Evolutionary conservation across 2,329 filamentous ascomycete genomes (phyloP), one percentile per base, ranked within the genome.

Genomic region (Pyrenophora seminiperda): DNA sequence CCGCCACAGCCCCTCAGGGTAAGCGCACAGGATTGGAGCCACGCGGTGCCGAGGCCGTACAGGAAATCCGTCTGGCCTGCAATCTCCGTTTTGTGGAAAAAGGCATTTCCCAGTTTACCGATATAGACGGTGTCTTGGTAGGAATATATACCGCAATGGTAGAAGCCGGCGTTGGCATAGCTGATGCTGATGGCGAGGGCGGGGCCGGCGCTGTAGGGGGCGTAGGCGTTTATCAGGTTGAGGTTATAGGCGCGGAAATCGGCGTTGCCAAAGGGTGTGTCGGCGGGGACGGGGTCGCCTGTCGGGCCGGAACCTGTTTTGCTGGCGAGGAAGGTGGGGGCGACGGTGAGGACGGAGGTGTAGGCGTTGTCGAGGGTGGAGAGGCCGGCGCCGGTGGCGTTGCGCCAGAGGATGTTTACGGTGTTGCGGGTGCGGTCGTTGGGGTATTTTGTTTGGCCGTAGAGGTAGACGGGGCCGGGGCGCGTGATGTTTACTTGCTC

Each of bases 61-160:
- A 88, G 73, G 71, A 88, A 88, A 59, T 89, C 86, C 0, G 84
- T 87, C 63, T 88, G 77, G 0, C 86, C 86, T 0, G 83, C 85
- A 4, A 88, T 77, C 29, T 83, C 78, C 44, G 74, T 79, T 29
- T 80, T 75, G 65, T 84, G 79, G 68, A 89, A 84, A 70, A 87
- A 88, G 0, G 81, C 81, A 56, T 86, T 87, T 22, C 81, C 85
- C 1, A 86, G 74, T 64, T 88, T 88, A 44, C 85, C 85, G 13
- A 88, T 67, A 59, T 87, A 88, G 3, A 88, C 83, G 6, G 86
- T 89, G 54, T 89, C 86, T 70, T 88, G 86, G 61, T 85, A 88
- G 50, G 81, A 84, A 62, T 85, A 85, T 59, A 88, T 83, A 0
- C 84, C 83, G 38, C 82, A 85, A 38, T 81, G 81, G 65, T 88